Evolutionary conservation across 257 asterid genomes (phyloP), one percentile per base, ranked within the genome.

Genomic region (Forsythia viridissima): DNA sequence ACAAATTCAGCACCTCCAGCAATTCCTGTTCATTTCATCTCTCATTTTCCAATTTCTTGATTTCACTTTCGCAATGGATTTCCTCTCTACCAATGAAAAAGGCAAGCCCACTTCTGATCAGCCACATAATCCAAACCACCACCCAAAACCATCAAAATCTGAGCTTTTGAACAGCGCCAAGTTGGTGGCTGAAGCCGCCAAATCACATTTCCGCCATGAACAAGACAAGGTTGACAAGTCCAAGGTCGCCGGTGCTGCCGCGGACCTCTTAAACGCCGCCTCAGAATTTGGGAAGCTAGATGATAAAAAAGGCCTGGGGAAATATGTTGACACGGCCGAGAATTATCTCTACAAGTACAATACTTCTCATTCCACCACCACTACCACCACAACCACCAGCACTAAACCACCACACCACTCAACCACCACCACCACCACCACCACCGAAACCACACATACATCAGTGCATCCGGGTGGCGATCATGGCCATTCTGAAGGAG

Each of bases 111-210:
- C 20, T 18, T 65, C 82, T 15, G 44, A 79, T 63, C 76, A 44
- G 68, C 80, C 34, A 0, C 34, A 30, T 30, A 30, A 30, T 30
- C 34, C 80, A 1, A 77, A 73, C 43, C 79, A 79, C 51, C 80
- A 76, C 74, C 66, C 75, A 42, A 39, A 75, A 40, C 86, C 86
- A 43, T 70, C 92, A 0, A 84, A 83, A 42, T 82, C 92, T 38
- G 90, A 88, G 34, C 80, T 88, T 5, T 37, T 88, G 52, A 84
- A 84, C 83, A 89, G 92, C 79, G 91, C 91, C 70, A 83, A 89
- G 88, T 84, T 89, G 77, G 84, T 89, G 66, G 89, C 88, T 0
- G 91, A 84, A 42, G 92, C 86, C 2, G 89, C 88, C 20, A 84
- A 80, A 21, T 76, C 86, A 71, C 88, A 82, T 59, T 76, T 79